Conservation (phyloP, 2,329 filamentous ascomycete species). For the Scytalidium lignicola region DNA sequence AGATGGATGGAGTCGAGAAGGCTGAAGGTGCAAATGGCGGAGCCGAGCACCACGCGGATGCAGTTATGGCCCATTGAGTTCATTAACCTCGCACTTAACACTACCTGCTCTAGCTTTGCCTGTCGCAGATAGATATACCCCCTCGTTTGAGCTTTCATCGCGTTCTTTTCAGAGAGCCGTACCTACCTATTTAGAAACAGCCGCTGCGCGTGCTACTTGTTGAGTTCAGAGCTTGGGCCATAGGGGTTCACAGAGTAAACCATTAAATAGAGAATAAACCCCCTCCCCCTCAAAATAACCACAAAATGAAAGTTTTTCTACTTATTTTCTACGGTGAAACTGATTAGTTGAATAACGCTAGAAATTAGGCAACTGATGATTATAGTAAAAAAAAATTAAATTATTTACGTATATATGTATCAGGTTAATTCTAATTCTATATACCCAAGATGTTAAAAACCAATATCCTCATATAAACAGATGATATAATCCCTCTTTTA, state of each 20-base stretch:
- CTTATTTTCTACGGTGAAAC: too few species aligned
- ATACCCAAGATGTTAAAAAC: too few species aligned
- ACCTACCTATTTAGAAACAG: background rate
- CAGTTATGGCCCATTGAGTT: constrained; percentile 27
- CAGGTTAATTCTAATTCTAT: too few species aligned
- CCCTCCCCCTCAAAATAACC: too few species aligned
- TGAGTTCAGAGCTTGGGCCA: background rate
- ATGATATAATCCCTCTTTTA: too few species aligned
- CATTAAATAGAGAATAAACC: background rate
- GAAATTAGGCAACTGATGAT: too few species aligned
- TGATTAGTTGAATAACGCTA: too few species aligned
- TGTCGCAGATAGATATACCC: background rate
- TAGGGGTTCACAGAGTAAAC: background rate
- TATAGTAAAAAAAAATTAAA: too few species aligned
- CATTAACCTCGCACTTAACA: constrained; percentile 15
- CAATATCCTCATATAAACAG: too few species aligned
- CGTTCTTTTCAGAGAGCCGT: background rate
- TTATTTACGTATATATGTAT: too few species aligned
- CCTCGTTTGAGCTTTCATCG: background rate
- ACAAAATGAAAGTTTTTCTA: too few species aligned
- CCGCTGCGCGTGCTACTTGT: background rate
- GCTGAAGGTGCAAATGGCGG: constrained; percentile 13
- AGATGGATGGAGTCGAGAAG: constrained; percentile 38
- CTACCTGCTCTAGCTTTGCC: background rate
- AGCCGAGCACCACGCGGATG: constrained; percentile 17